phyloP scores from a whole-genome alignment of 768 basidiomycete genomes.

The Hemileccinum impolitum region DNA sequence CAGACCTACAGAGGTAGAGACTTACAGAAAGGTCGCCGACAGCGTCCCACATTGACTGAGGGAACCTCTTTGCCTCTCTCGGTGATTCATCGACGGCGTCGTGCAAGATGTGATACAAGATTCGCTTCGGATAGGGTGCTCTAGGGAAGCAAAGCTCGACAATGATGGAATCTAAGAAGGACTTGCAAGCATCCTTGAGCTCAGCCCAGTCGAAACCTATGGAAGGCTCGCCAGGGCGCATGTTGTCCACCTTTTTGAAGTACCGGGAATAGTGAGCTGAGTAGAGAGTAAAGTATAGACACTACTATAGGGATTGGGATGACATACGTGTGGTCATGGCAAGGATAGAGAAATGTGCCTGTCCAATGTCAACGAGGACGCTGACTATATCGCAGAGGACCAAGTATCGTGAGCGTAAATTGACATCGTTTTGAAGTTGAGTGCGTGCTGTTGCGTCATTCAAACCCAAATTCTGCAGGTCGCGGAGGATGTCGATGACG shows the following conservation, averaged over 20 bases:
- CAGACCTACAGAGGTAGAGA: constrained; percentile 2
- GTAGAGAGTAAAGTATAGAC: constrained; percentile 3
- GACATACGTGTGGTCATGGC: constrained; percentile 67
- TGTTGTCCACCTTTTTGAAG: constrained; percentile 49
- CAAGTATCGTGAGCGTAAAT: constrained; percentile 58
- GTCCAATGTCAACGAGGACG: constrained; percentile 55
- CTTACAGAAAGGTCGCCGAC: constrained; percentile 77
- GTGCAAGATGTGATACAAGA: constrained; percentile 63
- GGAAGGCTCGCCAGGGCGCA: constrained; percentile 44
- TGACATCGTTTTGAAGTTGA: constrained; percentile 49
- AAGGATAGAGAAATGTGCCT: constrained; percentile 63
- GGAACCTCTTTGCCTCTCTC: constrained; percentile 69
- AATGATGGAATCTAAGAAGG: constrained; percentile 81
- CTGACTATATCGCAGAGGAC: constrained; percentile 61
- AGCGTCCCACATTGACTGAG: constrained; percentile 77
- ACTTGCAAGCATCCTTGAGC: constrained; percentile 61
- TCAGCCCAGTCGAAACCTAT: constrained; percentile 64
- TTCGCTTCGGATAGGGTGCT: constrained; percentile 60
- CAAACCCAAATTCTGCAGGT: constrained; percentile 53
- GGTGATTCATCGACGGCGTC: constrained; percentile 75
- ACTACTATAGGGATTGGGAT: constrained; percentile 1
- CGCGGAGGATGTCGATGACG: constrained; percentile 54
- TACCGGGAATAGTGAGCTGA: constrained; percentile 71
- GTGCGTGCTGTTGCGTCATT: constrained; percentile 49
- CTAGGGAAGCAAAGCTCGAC: constrained; percentile 78